Evolutionary conservation across 2,329 filamentous ascomycete species (phyloP), one percentile per base, ranked within the genome.

Genomic region (Sporothrix mexicana): DNA sequence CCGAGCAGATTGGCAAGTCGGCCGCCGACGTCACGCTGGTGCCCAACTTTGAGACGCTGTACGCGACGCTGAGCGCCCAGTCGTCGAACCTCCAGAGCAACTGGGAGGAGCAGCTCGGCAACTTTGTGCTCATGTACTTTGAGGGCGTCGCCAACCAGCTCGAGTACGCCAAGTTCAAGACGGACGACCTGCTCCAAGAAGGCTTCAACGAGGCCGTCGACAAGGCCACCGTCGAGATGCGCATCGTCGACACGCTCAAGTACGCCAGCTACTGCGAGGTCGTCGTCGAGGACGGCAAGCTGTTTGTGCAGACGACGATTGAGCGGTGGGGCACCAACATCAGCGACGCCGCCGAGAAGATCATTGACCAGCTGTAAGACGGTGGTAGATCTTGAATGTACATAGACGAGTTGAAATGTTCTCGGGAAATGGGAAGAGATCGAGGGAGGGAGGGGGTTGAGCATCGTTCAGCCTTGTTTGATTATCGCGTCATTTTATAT

Each of bases 121-220:
- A 69, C 20, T 82, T 82, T 66, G 80, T 81, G 7, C 59, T 78
- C 2, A 71, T 75, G 20, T 88, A 88, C 79, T 86, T 84, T 70
- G 72, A 76, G 17, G 62, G 73, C 0, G 77, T 88, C 30, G n/a
- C 78, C 41, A 80, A 77, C 61, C 79, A 68, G 20, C 74, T 76
- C 9, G 61, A 68, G 25, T 43, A 20, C 69, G 30, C 68, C 20
- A 73, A 73, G 64, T 76, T 76, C 57, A 72, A 25, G 53, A 49
- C n/a, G 1, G 76, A 88, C 73, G 85, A 87, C 0, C 79, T 86
- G 78, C 78, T 87, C 41, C 81, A 81, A 71, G 85, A 87, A 77
- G 85, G 82, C 3, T 81, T 87, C 75, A 77, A 83, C 20, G 85
- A 88, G 74, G 83, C 78, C 2, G 77, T 86, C 17, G 79, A 81